Evolutionary conservation across 441 rosid genomes (phyloP).

Genomic region (Gossypium davidsonii): DNA sequence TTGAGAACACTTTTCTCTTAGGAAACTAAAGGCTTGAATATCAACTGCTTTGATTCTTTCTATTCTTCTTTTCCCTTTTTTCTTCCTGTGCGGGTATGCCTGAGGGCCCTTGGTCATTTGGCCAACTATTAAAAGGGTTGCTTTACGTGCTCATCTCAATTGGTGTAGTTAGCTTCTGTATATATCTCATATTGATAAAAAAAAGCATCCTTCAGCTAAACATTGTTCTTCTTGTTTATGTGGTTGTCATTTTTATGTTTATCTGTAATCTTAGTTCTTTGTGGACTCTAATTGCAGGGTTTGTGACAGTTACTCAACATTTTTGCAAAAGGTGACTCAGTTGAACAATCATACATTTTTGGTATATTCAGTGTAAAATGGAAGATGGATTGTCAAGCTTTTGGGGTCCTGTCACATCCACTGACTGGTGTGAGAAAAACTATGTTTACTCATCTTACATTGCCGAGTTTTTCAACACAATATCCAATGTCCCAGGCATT

Average conservation of each 20-base stretch:
- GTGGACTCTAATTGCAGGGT: constrained; percentile 25
- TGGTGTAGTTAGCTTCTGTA: neutral
- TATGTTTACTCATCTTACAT: constrained; percentile 64
- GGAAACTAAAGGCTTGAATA: neutral
- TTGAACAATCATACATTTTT: constrained; percentile 12
- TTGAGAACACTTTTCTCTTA: neutral
- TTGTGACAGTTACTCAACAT: constrained; percentile 18
- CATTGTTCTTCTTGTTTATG: neutral
- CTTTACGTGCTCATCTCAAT: neutral
- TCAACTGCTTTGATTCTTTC: neutral
- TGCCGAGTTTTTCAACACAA: constrained; percentile 85
- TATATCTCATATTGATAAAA: neutral
- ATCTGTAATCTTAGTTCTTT: neutral
- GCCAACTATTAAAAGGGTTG: neutral
- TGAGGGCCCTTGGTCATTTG: neutral
- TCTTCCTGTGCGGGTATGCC: neutral
- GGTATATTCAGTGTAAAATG: constrained; percentile 40
- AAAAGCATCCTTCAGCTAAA: neutral
- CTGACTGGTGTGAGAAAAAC: constrained; percentile 88
- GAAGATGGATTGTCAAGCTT: constrained; percentile 70
- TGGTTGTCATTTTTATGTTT: neutral
- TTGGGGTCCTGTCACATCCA: constrained; percentile 94
- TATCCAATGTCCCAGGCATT: constrained; percentile 73
- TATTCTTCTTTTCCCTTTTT: neutral
- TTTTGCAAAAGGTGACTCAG: constrained; percentile 13